phyloP scores from a whole-genome alignment of 2,329 filamentous ascomycete genomes.

The Diaporthe vexans region DNA sequence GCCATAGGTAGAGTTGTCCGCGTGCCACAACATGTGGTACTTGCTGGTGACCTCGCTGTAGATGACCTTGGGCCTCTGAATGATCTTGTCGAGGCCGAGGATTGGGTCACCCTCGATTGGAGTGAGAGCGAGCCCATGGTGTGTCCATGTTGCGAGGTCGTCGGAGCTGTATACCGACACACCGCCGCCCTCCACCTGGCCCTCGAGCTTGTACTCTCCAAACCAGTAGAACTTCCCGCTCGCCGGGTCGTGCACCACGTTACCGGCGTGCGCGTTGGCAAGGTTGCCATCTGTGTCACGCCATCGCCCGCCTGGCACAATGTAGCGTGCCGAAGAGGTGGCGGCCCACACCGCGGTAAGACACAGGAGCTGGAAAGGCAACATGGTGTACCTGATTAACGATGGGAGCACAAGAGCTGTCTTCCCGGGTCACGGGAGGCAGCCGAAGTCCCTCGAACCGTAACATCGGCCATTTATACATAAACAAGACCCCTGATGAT shows the following conservation, averaged over 20 bases:
- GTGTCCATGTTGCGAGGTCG: conserved; percentile 71
- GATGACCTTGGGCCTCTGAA: conserved; percentile 74
- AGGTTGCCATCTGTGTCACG: conserved; percentile 71
- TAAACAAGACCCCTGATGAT: conserved; percentile 16
- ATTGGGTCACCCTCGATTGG: conserved; percentile 68
- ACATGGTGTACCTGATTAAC: neutral
- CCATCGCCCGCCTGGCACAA: conserved; percentile 74
- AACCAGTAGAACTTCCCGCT: conserved; percentile 72
- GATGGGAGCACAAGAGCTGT: neutral
- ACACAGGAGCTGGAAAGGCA: conserved; percentile 17
- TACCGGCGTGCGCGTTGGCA: conserved; percentile 73
- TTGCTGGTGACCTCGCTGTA: conserved; percentile 67
- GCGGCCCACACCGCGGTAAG: conserved; percentile 24
- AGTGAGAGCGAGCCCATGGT: conserved; percentile 69
- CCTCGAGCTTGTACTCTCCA: conserved; percentile 72
- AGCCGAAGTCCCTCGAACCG: neutral
- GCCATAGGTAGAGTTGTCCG: conserved; percentile 68
- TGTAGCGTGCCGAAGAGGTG: conserved; percentile 56
- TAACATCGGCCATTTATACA: conserved; percentile 4
- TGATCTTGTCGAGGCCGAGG: conserved; percentile 68
- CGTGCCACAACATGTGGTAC: conserved; percentile 71
- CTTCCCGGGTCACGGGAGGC: neutral
- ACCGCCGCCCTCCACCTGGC: conserved; percentile 71
- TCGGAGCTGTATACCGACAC: conserved; percentile 73
- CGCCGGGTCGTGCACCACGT: conserved; percentile 64